These are phyloP conservation scores for Isabelozyma gotoi DNA, from an alignment of 805 yeast genomes.

Conservation along the genomic window DNA sequence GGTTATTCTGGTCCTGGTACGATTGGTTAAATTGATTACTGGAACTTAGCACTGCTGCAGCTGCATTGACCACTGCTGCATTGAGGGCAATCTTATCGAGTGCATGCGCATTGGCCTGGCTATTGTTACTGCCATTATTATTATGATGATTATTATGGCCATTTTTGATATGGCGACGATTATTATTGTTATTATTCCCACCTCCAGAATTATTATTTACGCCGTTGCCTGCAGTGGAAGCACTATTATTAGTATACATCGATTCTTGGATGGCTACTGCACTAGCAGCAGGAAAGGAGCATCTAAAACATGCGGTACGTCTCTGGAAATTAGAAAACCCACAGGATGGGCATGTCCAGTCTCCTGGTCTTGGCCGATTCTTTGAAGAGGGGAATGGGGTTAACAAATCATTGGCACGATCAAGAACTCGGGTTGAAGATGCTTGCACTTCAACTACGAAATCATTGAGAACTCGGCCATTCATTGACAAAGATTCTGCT, in stretches of 20 bases:
- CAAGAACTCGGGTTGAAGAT: slow-evolving; percentile 73
- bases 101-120: background rate
- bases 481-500: slow-evolving; percentile 69
- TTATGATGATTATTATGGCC: slow-evolving; percentile 8
- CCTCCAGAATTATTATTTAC: slow-evolving; percentile 1
- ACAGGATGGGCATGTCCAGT: slow-evolving; percentile 97
- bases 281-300: slow-evolving; percentile 81
- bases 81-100: slow-evolving; percentile 13
- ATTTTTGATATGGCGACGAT: slow-evolving; percentile 5
- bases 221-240: slow-evolving; percentile 6
- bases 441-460: slow-evolving; percentile 83
- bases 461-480: slow-evolving; percentile 75
- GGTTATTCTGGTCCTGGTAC: slow-evolving; percentile 3
- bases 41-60: slow-evolving; percentile 6
- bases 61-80: slow-evolving; percentile 11
- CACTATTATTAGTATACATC: slow-evolving; percentile 17
- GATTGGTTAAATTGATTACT: slow-evolving; percentile 6
- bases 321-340: slow-evolving; percentile 94
- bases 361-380: slow-evolving; percentile 93
- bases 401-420: slow-evolving; percentile 76
- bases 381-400: slow-evolving; percentile 83
- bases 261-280: slow-evolving; percentile 70
- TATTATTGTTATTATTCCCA: slow-evolving; percentile 3
- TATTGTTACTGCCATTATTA: slow-evolving; percentile 4
- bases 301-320: slow-evolving; percentile 89